Conservation (phyloP, 352 stramenopile genomes). For the Pythium pyrilobum region DNA sequence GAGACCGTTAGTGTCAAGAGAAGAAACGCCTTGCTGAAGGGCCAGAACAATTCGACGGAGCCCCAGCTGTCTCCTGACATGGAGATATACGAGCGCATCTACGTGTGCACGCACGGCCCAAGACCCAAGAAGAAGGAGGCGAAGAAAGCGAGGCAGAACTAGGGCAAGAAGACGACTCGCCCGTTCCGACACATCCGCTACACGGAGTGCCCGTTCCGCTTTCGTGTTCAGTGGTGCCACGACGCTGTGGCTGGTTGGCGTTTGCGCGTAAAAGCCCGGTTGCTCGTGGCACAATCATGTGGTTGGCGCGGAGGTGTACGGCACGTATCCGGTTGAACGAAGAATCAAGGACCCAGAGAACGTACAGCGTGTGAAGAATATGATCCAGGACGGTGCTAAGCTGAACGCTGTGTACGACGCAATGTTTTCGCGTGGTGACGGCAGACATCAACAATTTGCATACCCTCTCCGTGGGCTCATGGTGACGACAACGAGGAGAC, state of each 20-base stretch:
- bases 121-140: neutral
- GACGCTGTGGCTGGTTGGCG: neutral
- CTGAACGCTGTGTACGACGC: neutral
- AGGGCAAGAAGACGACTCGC: neutral
- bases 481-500: neutral
- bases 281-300: neutral
- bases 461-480: too few species aligned
- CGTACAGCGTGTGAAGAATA: neutral
- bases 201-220: neutral
- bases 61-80: neutral
- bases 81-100: neutral
- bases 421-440: neutral
- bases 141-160: neutral
- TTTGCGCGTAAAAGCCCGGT: neutral
- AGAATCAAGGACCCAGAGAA: neutral
- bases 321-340: neutral
- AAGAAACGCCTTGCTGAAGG: neutral
- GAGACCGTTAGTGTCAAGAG: neutral
- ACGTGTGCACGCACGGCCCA: constrained; percentile 1
- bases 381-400: neutral
- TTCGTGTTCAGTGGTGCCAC: neutral
- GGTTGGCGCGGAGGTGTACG: neutral
- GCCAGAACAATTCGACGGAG: neutral
- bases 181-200: neutral
- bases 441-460: neutral